These are phyloP conservation scores for Lepidium africanum DNA, from an alignment of 345 rosid species.

Conservation along the genomic window DNA sequence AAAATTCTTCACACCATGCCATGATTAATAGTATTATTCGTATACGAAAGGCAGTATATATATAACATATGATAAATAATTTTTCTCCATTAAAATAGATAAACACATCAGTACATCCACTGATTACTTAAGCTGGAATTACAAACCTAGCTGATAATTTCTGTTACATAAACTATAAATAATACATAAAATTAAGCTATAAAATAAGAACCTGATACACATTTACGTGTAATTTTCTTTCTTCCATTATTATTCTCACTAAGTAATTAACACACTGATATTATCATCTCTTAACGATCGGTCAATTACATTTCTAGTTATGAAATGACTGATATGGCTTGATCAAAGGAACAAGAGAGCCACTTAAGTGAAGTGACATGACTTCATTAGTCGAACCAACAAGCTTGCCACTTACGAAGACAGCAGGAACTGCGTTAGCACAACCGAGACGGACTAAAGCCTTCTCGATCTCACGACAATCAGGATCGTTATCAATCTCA, in stretches of 20 bases:
- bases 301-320: conserved; percentile 10
- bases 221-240: conserved; percentile 19
- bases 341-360: conserved; percentile 50
- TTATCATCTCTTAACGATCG: background rate
- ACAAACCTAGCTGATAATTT: conserved; percentile 15
- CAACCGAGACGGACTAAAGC: conserved; percentile 65
- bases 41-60: too few species aligned
- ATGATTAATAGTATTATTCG: too few species aligned
- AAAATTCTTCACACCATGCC: too few species aligned
- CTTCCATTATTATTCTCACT: conserved; percentile 9
- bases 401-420: conserved; percentile 69
- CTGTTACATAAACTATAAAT: background rate
- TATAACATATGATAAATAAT: background rate
- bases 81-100: background rate
- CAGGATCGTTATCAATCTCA: conserved; percentile 75
- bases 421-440: conserved; percentile 56
- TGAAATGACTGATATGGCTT: conserved; percentile 51
- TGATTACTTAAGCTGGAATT: conserved; percentile 21
- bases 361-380: conserved; percentile 79
- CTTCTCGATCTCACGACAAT: conserved; percentile 64
- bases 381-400: conserved; percentile 77
- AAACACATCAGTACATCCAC: conserved; percentile 20
- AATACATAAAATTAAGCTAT: background rate
- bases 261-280: background rate
- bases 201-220: conserved; percentile 20